Conservation (phyloP, 305 asterid species). For the Fraxinus floribunda region DNA sequence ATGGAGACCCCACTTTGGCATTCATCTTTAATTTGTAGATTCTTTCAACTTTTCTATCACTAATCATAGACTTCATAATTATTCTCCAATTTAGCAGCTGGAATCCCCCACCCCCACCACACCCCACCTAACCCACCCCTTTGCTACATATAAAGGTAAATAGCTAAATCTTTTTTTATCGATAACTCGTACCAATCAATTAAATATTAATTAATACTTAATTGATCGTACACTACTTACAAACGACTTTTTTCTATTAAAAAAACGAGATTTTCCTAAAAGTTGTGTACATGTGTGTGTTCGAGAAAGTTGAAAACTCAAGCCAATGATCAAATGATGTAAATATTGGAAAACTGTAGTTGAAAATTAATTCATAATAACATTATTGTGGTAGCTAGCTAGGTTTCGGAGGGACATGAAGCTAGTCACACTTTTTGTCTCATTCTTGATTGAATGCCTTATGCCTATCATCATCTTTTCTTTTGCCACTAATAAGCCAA, state of each 20-base stretch:
- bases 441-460: conserved; percentile 19
- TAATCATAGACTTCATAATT: conserved; percentile 27
- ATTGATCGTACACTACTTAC: neutral
- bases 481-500: neutral
- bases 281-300: too few relatives aligned
- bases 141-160: too few relatives aligned
- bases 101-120: neutral
- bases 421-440: conserved; percentile 35
- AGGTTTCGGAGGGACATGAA: conserved; percentile 12
- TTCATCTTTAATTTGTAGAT: conserved; percentile 21
- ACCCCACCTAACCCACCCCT: neutral
- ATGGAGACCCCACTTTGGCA: conserved; percentile 24
- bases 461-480: conserved; percentile 8
- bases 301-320: too few relatives aligned
- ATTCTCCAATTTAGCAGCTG: neutral
- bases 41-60: conserved; percentile 26
- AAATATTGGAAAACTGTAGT: too few relatives aligned
- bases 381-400: neutral
- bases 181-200: neutral
- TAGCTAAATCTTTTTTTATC: too few relatives aligned
- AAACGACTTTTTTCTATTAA: too few relatives aligned
- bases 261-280: too few relatives aligned
- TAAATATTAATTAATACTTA: neutral
- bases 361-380: too few relatives aligned
- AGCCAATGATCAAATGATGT: too few relatives aligned